Base-by-base conservation (phyloP, 768 basidiomycete genomes). In the Terana coerulea region DNA sequence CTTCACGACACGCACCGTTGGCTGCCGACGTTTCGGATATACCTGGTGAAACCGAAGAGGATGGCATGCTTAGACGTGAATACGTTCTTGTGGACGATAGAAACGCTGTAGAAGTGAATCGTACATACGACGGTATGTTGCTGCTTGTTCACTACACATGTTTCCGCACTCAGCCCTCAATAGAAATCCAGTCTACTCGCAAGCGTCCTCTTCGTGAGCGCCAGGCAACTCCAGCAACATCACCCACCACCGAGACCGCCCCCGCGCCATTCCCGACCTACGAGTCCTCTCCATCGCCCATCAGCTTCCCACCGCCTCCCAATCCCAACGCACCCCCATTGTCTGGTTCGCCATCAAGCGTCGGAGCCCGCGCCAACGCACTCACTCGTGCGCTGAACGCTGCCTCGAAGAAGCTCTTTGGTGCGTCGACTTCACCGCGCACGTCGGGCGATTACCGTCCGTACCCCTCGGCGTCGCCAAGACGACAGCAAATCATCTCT, bases 51-150 rank as follows among this genome's bases (percentile, higher is more conserved):
- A 87, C 84, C 0, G 89, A 91, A 61, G 88, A 91, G 62, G 88
- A 91, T 61, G 87, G 87, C 0, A 72, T 84, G 44, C 74, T 91
- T 43, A 77, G 86, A 47, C 78, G 83, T 55, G 95, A 98, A 62
- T 99, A 99, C 60, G 95, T 98, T 0, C 79, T 99, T 1, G 90
- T 98, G 1, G 94, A 88, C 36, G 93, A 99, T 66, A 82, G 80
- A 48, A 78, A 86, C 44, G 90, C 90, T 1, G 88, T 98, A 2
- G 95, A 98, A 64, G 91, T 98, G 65, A 92, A 91, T 64, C 82
- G 83, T 14, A 81, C 92, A 2, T 87, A 95, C 1, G 95, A 98
- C 72, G 95, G 95, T 89, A 54, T 60, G 83, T 67, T 15, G 22
- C 24, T 42, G 28, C 19, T 46, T 10, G 3, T 33, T 15, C 10